Evolutionary conservation across 345 rosid species (phyloP).

Genomic region (Eucalyptus erythrocorys): DNA sequence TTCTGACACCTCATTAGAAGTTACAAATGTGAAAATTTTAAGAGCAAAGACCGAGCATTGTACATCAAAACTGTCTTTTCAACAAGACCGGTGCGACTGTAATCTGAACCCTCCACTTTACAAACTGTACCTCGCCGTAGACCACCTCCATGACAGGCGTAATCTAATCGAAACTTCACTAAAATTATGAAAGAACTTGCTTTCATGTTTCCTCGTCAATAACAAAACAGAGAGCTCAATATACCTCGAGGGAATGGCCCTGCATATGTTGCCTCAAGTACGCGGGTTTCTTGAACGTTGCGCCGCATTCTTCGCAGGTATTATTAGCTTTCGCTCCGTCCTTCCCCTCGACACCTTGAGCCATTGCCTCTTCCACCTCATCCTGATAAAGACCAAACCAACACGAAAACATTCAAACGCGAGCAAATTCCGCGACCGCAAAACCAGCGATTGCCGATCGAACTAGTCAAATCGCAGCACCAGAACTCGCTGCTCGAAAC

Average conservation of each 20-base stretch:
- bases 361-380: slow-evolving; percentile 12
- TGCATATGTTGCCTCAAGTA: slow-evolving; percentile 76
- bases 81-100: too few relatives aligned
- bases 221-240: not conserved
- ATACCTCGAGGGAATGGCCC: slow-evolving; percentile 76
- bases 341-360: not conserved
- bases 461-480: not conserved
- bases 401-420: not conserved
- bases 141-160: too few relatives aligned
- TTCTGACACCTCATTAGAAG: too few relatives aligned
- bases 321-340: slow-evolving; percentile 15
- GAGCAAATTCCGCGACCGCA: not conserved
- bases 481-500: not conserved
- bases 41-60: too few relatives aligned
- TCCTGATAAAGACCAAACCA: slow-evolving; percentile 7
- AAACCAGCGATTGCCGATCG: not conserved
- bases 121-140: too few relatives aligned
- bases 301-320: slow-evolving; percentile 58
- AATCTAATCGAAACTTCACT: too few relatives aligned
- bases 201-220: too few relatives aligned
- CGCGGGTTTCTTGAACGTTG: slow-evolving; percentile 69
- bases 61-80: too few relatives aligned
- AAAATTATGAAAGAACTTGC: too few relatives aligned
- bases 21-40: too few relatives aligned
- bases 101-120: too few relatives aligned